Conservation (phyloP, 2,329 filamentous ascomycete species). For the Fusarium lateritium region DNA sequence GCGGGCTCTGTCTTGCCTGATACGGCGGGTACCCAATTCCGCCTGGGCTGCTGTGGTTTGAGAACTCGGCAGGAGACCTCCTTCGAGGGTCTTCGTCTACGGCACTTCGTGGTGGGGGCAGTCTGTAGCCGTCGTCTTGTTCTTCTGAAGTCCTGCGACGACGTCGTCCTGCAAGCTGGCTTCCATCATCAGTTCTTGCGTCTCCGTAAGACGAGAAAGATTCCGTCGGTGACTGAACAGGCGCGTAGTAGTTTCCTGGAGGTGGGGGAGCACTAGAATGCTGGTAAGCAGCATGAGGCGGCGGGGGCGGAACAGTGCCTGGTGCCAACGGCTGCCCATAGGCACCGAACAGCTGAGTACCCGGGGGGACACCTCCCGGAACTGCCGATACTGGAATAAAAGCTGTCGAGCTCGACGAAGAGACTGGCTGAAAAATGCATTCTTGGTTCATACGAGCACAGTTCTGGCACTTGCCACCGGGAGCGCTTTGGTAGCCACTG, state of each 20-base stretch:
- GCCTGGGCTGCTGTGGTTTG: slow-evolving; percentile 63
- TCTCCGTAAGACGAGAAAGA: slow-evolving; percentile 59
- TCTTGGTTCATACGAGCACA: slow-evolving; percentile 74
- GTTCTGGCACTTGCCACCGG: slow-evolving; percentile 72
- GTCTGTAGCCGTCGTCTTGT: slow-evolving; percentile 59
- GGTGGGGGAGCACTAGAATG: slow-evolving; percentile 53
- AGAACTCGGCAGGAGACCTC: slow-evolving; percentile 66
- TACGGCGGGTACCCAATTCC: slow-evolving; percentile 58
- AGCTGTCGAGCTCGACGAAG: slow-evolving; percentile 68
- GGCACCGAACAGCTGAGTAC: slow-evolving; percentile 69
- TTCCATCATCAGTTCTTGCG: slow-evolving; percentile 52
- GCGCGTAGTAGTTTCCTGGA: slow-evolving; percentile 58
- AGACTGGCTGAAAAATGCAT: slow-evolving; percentile 73
- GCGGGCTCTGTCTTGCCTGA: slow-evolving; percentile 56
- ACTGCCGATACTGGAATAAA: slow-evolving; percentile 73
- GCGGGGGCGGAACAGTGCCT: slow-evolving; percentile 47
- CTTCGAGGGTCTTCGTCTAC: slow-evolving; percentile 66
- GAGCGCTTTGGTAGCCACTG: slow-evolving; percentile 72
- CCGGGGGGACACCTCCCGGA: slow-evolving; percentile 70
- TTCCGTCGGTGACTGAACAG: slow-evolving; percentile 62
- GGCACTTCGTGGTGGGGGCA: slow-evolving; percentile 60
- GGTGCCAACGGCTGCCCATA: slow-evolving; percentile 70
- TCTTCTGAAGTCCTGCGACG: slow-evolving; percentile 58
- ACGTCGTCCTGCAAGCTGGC: slow-evolving; percentile 51
- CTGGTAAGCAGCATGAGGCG: slow-evolving; percentile 46